Conservation (phyloP, 2,329 filamentous ascomycete species). For the Dothideomycetes sp. region DNA sequence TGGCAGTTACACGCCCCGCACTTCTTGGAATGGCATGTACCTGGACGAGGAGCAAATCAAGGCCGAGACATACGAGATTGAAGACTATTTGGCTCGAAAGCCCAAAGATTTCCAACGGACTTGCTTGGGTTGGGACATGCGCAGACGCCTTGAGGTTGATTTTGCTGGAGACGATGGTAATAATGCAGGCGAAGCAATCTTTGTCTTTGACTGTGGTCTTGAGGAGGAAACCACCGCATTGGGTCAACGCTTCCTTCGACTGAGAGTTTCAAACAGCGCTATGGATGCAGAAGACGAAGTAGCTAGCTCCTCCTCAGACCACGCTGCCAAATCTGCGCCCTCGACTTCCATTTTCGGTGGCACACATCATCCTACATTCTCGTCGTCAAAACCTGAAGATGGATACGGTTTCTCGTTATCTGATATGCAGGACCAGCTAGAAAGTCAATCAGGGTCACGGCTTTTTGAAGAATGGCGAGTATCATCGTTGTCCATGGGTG, state of each 20-base stretch:
- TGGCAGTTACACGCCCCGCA: slow-evolving; percentile 71
- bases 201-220: slow-evolving; percentile 66
- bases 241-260: slow-evolving; percentile 51
- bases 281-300: slow-evolving; percentile 14
- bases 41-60: slow-evolving; percentile 60
- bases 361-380: slow-evolving; percentile 27
- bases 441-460: slow-evolving; percentile 15
- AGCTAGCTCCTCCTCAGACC: slow-evolving; percentile 17
- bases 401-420: slow-evolving; percentile 1
- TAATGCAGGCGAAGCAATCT: slow-evolving; percentile 64
- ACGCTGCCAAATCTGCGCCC: background rate
- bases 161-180: slow-evolving; percentile 74
- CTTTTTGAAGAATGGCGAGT: slow-evolving; percentile 55
- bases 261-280: slow-evolving; percentile 29
- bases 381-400: slow-evolving; percentile 18
- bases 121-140: slow-evolving; percentile 90
- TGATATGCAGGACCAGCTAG: slow-evolving; percentile 3
- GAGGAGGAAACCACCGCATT: slow-evolving; percentile 47
- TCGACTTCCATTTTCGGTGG: slow-evolving; percentile 45
- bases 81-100: slow-evolving; percentile 61
- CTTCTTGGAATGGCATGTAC: slow-evolving; percentile 64
- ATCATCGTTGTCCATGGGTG: slow-evolving; percentile 53
- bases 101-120: slow-evolving; percentile 69
- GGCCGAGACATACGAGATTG: slow-evolving; percentile 73
- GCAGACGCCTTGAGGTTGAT: slow-evolving; percentile 72